phyloP scores from a whole-genome alignment of 2,329 filamentous ascomycete genomes.

The Fusarium pseudograminearum region DNA sequence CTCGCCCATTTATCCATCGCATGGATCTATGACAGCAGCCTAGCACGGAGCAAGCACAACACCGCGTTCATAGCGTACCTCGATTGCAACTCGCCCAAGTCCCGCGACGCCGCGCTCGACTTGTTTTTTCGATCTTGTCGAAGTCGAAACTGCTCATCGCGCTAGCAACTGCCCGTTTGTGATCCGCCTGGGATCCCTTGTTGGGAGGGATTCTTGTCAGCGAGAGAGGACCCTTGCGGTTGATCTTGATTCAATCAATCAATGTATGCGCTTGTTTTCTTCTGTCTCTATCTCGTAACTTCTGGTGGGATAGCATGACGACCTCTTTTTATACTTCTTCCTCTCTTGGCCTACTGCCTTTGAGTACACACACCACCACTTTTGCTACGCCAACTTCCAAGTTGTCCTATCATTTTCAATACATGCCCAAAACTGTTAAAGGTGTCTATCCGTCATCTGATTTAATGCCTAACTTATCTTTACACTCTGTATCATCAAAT shows the following conservation, averaged over 20 bases:
- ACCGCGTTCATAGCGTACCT: slow-evolving; percentile 1
- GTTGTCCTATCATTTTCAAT: background rate
- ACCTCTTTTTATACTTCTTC: background rate
- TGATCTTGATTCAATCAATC: background rate
- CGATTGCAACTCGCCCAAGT: slow-evolving; percentile 10
- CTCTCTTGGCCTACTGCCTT: background rate
- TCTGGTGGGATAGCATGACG: background rate
- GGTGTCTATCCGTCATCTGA: background rate
- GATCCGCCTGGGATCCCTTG: slow-evolving; percentile 28
- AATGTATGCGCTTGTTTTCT: slow-evolving; percentile 25
- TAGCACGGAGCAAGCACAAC: slow-evolving; percentile 19
- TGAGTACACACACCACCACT: background rate
- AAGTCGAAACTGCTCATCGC: slow-evolving; percentile 4
- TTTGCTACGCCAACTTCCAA: background rate
- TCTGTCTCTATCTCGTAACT: background rate
- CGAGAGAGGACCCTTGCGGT: background rate
- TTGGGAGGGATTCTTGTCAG: slow-evolving; percentile 13
- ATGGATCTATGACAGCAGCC: slow-evolving; percentile 5
- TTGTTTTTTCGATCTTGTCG: background rate
- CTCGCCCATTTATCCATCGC: slow-evolving; percentile 9
- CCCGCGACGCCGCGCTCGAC: background rate
- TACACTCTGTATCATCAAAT: too few relatives aligned
- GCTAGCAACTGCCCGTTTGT: slow-evolving; percentile 19
- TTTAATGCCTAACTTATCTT: background rate
- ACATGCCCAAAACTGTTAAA: background rate